Evolutionary conservation across 1,139 yeast species (phyloP), one percentile per base, ranked within the genome.

Genomic region (Kodamaea ohmeri): DNA sequence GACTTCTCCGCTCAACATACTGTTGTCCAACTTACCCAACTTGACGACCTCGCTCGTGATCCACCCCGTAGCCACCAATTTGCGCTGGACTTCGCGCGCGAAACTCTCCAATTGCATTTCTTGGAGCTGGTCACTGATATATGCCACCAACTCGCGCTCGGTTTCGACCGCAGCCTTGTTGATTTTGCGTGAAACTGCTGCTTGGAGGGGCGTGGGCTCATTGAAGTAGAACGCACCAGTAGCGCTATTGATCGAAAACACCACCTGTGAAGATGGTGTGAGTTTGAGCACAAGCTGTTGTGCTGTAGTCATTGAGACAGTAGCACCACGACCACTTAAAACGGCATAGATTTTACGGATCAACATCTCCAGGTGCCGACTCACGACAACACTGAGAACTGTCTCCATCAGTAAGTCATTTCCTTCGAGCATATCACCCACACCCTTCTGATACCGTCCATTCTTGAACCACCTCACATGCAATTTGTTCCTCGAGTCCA

Each of bases 401-500:
- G 25, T 8, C 20, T 34, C 39, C 25, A 24, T 41, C 40, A 36
- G 45, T 43, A 4, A 50, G 40, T 14, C 50, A 49, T 16, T 27
- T 7, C 9, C 25, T 4, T 25, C 24, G 11, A 25, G 28, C 8
- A 18, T 17, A 4, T 21, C 34, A 5, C 5, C 24, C n/a, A 12
- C 21, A 3, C 24, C 15, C 16, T 36, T 26, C 27, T 38, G 41
- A 37, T 61, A 63, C 27, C 57, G 57, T 1, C 82, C 83, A 47
- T 82, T 81, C 43, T 78, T 73, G 44, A 71, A 73, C 96, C 96
- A 88, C 44, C 83, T 70, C 50, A 81, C 73, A 34, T 73, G 68
- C 35, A 83, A 61, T 20, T 73, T 69, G 45, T 78, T 69, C 19
- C 65, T 56, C 32, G 63, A 69, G 47, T 77, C 76, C 15, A 84